phyloP scores from a whole-genome alignment of 1,284 basidiomycete genomes.

The Ceratobasidium sp. region DNA sequence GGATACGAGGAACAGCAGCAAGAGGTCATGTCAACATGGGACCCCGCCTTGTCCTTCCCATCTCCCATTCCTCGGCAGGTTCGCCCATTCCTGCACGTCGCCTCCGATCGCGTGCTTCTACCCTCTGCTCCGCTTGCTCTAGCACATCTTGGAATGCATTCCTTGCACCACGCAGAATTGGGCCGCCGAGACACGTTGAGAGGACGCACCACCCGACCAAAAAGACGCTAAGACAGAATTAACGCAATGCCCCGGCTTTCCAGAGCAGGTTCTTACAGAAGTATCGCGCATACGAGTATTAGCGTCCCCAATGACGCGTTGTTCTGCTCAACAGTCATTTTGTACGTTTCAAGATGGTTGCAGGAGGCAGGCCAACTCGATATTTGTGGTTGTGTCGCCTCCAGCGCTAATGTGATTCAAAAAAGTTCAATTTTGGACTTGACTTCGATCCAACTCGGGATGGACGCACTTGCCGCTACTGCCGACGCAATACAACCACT shows the following conservation, averaged over 20 bases:
- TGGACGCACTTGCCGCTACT: conserved; percentile 79
- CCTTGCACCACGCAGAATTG: conserved; percentile 29
- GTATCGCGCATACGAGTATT: conserved; percentile 34
- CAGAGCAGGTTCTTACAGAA: conserved; percentile 14
- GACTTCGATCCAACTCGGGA: conserved; percentile 52
- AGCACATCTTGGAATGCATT: conserved; percentile 12
- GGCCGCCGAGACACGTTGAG: conserved; percentile 43
- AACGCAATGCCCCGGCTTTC: not conserved
- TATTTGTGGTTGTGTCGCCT: conserved; percentile 17
- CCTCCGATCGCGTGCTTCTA: conserved; percentile 28
- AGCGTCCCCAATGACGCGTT: conserved; percentile 35
- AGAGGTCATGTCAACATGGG: conserved; percentile 37
- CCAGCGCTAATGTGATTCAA: conserved; percentile 27
- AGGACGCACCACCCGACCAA: conserved; percentile 41
- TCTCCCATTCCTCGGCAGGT: conserved; percentile 41
- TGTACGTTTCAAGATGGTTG: not conserved
- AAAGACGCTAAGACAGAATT: conserved; percentile 5
- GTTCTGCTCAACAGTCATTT: conserved; percentile 21
- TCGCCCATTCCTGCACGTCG: conserved; percentile 38
- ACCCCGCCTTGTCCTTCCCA: conserved; percentile 34
- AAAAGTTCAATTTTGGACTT: conserved; percentile 34
- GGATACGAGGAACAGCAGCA: not conserved
- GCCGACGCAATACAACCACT: conserved; percentile 71
- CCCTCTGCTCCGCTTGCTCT: conserved; percentile 9
- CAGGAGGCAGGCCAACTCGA: too few relatives aligned